phyloP scores from a whole-genome alignment of 2,329 filamentous ascomycete genomes.

The Paraphaeosphaeria minitans region DNA sequence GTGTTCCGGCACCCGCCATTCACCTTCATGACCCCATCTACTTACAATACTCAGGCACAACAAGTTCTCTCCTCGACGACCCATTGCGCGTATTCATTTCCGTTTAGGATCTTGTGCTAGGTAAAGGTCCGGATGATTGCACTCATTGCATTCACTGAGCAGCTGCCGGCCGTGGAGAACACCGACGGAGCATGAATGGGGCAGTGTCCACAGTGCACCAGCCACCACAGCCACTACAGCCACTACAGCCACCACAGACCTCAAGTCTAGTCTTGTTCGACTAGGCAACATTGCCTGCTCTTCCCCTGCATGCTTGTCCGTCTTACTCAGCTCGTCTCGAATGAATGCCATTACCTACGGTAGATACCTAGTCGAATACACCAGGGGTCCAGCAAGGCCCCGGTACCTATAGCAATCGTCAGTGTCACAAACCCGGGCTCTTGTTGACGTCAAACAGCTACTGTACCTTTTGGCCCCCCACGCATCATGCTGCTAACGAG shows the following conservation, averaged over 20 bases:
- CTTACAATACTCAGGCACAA: background rate
- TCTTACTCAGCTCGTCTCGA: conserved; percentile 2
- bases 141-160: background rate
- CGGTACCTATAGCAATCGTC: background rate
- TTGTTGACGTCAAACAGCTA: background rate
- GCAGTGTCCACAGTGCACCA: background rate
- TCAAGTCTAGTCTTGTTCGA: background rate
- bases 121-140: conserved; percentile 6
- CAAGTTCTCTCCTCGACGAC: too few relatives aligned
- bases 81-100: background rate
- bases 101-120: background rate
- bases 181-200: background rate
- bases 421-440: background rate
- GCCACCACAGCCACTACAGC: conserved; percentile 7
- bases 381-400: background rate
- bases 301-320: conserved; percentile 4
- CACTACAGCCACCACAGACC: conserved; percentile 3
- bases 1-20: background rate
- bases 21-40: too few relatives aligned
- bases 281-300: background rate
- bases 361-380: background rate
- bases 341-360: too few relatives aligned
- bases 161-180: conserved; percentile 4
- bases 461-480: background rate
- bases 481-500: background rate